Evolutionary conservation across 495 filamentous ascomycete species (phyloP), one percentile per base, ranked within the genome.

Genomic region (Parmelia sp.): DNA sequence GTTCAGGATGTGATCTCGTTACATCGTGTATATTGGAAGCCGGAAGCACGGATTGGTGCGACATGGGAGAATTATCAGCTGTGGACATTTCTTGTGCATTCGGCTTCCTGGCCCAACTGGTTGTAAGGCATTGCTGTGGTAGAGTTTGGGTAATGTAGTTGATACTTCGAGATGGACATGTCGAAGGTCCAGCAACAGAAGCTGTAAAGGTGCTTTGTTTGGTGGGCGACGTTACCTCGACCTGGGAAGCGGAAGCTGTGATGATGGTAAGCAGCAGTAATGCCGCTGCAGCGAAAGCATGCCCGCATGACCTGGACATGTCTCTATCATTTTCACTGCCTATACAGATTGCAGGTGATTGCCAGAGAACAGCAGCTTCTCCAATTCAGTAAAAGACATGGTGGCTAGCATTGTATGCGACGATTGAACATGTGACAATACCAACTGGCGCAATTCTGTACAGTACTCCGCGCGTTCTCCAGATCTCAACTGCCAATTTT

Each of bases 81-180:
- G 68, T 29, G 31, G 69, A 58, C 45, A 44, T 60, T 11, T 57
- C 60, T 25, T 56, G 70, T 23, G 61, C 37, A 39, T 65, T 65
- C n/a, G 68, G 53, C 27, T 68, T 67, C 15, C 69, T 55, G 49
- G 71, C 64, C 76, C 79, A 78, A 36, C 75, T 71, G 2, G 80
- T 83, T 61, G 78, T 79, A 55, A 90, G 75, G 70, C 90, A 92
- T 74, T 89, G 90, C 74, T 91, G 89, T 57, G 89, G 88, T 44
- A 92, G 75, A 12, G 83, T 83, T 68, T 91, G 87, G 19, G 89
- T 91, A 64, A 93, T 89, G 75, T 91, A 91, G 73, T 93, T 92
- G 64, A 89, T 83, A 5, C 87, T 90, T 65, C 82, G 78, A 64
- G 78, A 83, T 61, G 84, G 82, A 75, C 90, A 92, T 19, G 82